Conservation (phyloP, 73 alveolate species). For the Tetrahymena thermophila region DNA sequence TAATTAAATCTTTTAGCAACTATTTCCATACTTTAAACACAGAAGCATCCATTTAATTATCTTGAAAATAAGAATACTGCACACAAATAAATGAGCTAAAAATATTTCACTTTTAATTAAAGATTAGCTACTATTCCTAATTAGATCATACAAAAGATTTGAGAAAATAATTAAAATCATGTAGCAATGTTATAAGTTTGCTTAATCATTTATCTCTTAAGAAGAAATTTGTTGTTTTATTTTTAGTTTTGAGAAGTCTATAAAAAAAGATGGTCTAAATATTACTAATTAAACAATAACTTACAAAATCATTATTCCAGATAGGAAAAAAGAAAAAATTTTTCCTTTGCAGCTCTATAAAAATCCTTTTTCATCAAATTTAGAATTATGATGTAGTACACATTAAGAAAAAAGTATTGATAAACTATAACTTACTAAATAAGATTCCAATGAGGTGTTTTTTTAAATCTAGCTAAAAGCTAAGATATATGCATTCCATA, state of each 20-base stretch:
- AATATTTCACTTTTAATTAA: not conserved
- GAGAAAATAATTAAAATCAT: not conserved
- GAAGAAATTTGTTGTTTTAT: not conserved
- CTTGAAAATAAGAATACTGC: not conserved
- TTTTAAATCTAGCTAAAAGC: not conserved
- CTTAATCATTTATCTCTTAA: not conserved
- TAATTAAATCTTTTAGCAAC: not conserved
- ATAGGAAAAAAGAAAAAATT: not conserved
- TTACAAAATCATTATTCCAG: not conserved
- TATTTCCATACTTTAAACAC: not conserved
- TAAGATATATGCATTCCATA: not conserved
- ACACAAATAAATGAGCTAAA: not conserved
- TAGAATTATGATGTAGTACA: not conserved
- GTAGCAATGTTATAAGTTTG: not conserved
- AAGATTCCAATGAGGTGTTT: not conserved
- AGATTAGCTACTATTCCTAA: not conserved
- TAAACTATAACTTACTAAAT: not conserved
- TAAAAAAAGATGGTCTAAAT: not conserved
- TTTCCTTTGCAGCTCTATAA: not conserved
- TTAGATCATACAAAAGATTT: not conserved
- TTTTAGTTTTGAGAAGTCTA: not conserved
- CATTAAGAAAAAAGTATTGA: not conserved
- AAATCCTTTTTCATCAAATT: not conserved
- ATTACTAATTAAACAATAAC: not conserved
- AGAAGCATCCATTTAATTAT: not conserved